Evolutionary conservation across 1,284 basidiomycete species (phyloP), one percentile per base, ranked within the genome.

Genomic region (Pseudozyma pruni): DNA sequence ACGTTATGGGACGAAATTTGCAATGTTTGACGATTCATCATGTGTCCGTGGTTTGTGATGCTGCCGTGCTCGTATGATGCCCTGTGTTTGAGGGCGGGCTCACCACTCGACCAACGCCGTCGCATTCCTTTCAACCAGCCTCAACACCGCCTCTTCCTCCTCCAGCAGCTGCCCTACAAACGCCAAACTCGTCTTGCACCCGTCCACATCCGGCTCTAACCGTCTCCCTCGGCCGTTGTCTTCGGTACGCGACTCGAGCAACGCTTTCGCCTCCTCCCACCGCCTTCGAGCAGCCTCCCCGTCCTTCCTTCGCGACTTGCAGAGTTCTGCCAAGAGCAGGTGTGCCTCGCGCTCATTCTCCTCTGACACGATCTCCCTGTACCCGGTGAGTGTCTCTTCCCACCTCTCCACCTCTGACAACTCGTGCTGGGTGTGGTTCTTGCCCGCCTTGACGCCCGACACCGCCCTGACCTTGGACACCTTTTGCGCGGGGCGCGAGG

Each of bases 361-460:
- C 4, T 52, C 51, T 32, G 54, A 58, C 0, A 75, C 66, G 5
- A 11, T 41, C 2, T 77, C 73, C 11, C 45, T 22, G 19, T 56
- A 51, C 6, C 75, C 75, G 2, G 51, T 41, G 19, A 75, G 42
- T 10, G 70, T 77, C n/a, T 58, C 59, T 16, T 75, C 56, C 75
- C 75, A 77, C 27, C 35, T 48, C 14, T 67, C 51, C 6, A 75
- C 37, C 7, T 49, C 45, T 0, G 45, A 43, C 13, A 23, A 7
- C 3, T 14, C 38, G 9, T n/a, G 8, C 0, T 45, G n/a, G n/a
- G n/a, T n/a, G n/a, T n/a, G n/a, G 43, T 51, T 66, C 38, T 53
- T 56, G 14, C 52, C 51, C 14, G 57, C 45, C 32, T 66, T 63
- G 20, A 56, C 43, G 2, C 61, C 52, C 2, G 39, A n/a, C 9